These are phyloP conservation scores for Nadsonia fulvescens DNA, from an alignment of 805 yeast species.

Conservation along the genomic window DNA sequence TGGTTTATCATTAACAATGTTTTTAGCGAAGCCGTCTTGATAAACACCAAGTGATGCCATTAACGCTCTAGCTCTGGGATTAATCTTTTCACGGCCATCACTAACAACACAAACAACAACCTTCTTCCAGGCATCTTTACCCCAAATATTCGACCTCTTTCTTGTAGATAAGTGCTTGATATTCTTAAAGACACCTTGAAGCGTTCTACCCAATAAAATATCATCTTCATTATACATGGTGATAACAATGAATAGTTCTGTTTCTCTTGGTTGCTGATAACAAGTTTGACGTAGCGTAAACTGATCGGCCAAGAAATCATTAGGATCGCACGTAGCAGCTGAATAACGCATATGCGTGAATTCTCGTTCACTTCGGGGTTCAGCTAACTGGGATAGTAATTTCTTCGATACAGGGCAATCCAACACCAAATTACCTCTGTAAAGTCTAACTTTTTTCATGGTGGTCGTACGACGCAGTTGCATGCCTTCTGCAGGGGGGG, in stretches of 20 bases:
- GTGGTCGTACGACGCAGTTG: slow-evolving; percentile 21
- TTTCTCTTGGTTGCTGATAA: slow-evolving; percentile 59
- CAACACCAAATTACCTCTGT: slow-evolving; percentile 63
- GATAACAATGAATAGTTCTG: slow-evolving; percentile 71
- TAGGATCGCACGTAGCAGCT: slow-evolving; percentile 86
- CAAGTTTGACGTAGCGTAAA: slow-evolving; percentile 74
- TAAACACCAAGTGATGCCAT: slow-evolving; percentile 77
- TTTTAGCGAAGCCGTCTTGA: slow-evolving; percentile 92
- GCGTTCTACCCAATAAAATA: slow-evolving; percentile 59
- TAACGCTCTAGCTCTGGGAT: slow-evolving; percentile 61
- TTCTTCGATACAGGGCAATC: slow-evolving; percentile 79
- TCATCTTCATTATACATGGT: slow-evolving; percentile 89
- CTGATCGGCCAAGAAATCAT: slow-evolving; percentile 37
- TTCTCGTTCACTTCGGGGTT: slow-evolving; percentile 36
- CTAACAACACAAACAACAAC: slow-evolving; percentile 77
- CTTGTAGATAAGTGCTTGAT: slow-evolving; percentile 55
- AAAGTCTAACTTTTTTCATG: slow-evolving; percentile 30
- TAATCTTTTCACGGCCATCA: slow-evolving; percentile 78
- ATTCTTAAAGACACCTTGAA: slow-evolving; percentile 82
- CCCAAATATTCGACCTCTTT: slow-evolving; percentile 61
- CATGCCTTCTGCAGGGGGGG: slow-evolving; percentile 13
- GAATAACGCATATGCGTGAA: slow-evolving; percentile 80
- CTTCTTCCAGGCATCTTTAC: slow-evolving; percentile 90
- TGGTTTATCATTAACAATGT: slow-evolving; percentile 62
- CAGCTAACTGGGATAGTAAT: slow-evolving; percentile 36